These are phyloP conservation scores for Metschnikowia santaceciliae DNA, from an alignment of 805 yeast genomes.

Conservation along the genomic window DNA sequence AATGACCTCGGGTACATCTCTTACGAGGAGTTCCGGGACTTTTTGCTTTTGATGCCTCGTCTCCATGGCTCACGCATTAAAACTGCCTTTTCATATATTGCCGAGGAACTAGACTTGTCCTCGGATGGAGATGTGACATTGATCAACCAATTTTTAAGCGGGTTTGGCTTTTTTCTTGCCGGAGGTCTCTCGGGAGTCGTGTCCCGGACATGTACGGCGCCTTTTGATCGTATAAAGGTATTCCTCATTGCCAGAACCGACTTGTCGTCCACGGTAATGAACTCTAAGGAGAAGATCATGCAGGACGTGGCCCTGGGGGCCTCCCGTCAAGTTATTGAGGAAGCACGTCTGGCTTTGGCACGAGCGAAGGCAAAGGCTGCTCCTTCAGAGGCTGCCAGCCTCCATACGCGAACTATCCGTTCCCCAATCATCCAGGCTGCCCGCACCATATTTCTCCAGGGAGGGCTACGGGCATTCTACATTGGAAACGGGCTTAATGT, in stretches of 20 bases:
- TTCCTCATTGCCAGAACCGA: constrained; percentile 90
- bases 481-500: constrained; percentile 94
- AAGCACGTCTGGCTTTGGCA: constrained; percentile 28
- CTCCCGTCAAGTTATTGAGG: constrained; percentile 31
- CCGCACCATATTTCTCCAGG: constrained; percentile 75
- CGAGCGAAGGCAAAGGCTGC: constrained; percentile 30
- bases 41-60: constrained; percentile 78
- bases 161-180: constrained; percentile 86
- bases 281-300: constrained; percentile 47
- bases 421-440: constrained; percentile 83
- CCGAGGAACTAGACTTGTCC: constrained; percentile 73
- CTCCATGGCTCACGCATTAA: constrained; percentile 68
- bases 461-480: constrained; percentile 83
- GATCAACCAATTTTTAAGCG: constrained; percentile 71
- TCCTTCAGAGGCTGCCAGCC: constrained; percentile 25
- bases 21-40: constrained; percentile 82
- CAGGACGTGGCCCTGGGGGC: constrained; percentile 34
- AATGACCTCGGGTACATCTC: constrained; percentile 66
- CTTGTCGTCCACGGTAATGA: constrained; percentile 63
- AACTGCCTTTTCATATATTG: constrained; percentile 78
- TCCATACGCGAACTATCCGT: constrained; percentile 44
- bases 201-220: constrained; percentile 95
- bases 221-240: constrained; percentile 92
- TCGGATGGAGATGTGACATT: constrained; percentile 92
- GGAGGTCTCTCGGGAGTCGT: constrained; percentile 97